A percentile compares a stretch with the other conserved stretches of the same genome.
Evolutionary conservation across 208 protist species (phyloP).

Genomic region (Sergeia podlipaevii): DNA sequence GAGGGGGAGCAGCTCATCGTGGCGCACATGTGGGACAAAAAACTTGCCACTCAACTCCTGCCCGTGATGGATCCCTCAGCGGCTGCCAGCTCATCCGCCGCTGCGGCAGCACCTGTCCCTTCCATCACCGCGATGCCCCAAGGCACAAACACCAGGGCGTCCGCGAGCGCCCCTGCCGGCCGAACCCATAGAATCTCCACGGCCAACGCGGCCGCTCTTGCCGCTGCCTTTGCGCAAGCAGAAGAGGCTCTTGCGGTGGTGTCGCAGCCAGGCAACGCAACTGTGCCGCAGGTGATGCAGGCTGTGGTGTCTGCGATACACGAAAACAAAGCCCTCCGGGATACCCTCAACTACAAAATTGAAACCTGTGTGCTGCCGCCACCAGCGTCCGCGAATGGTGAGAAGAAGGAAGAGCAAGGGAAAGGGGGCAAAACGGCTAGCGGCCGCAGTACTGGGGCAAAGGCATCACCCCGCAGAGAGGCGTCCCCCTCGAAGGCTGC

Average conservation of each 20-base stretch:
- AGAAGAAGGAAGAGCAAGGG: slow-evolving; percentile 8
- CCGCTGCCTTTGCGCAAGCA: background rate
- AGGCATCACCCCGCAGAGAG: background rate
- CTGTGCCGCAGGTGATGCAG: slow-evolving; percentile 31
- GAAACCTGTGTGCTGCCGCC: slow-evolving; percentile 27
- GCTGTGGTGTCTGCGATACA: slow-evolving; percentile 36
- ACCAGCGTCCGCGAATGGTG: background rate
- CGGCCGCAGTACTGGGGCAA: background rate
- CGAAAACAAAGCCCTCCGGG: slow-evolving; percentile 52
- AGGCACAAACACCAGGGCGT: no score
- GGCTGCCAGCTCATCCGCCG: background rate
- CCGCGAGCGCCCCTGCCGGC: slow-evolving; percentile 1
- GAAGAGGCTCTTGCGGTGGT: background rate
- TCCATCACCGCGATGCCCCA: slow-evolving; percentile 3
- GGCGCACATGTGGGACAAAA: slow-evolving; percentile 58
- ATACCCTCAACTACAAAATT: slow-evolving; percentile 70
- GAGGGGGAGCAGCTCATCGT: slow-evolving; percentile 59
- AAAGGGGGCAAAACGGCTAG: background rate
- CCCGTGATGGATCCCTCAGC: background rate
- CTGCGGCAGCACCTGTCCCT: background rate
- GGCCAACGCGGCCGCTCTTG: background rate
- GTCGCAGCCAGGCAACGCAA: background rate
- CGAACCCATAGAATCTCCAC: background rate
- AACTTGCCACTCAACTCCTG: background rate
- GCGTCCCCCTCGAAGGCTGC: background rate